A percentile compares a stretch with the other conserved stretches of the same genome.
Conservation (phyloP, 2,329 filamentous ascomycete species). For the Colletotrichum shisoi region DNA sequence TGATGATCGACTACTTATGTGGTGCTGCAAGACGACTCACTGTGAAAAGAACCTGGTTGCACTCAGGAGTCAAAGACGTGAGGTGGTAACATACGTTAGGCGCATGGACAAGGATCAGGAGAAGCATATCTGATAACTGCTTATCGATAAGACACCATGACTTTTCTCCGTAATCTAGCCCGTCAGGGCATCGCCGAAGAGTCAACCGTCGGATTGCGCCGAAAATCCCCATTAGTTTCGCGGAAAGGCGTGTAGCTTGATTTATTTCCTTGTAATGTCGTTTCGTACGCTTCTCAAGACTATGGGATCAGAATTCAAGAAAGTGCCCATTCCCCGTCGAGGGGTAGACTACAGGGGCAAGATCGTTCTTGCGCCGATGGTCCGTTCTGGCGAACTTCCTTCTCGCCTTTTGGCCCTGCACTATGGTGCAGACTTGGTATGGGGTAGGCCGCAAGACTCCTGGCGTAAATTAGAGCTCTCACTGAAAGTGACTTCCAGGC, state of each 20-base stretch:
- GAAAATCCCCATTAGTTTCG: constrained; percentile 17
- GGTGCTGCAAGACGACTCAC: constrained; percentile 43
- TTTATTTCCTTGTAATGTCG: constrained; percentile 26
- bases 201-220: constrained; percentile 19
- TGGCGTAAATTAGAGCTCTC: no score
- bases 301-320: constrained; percentile 68
- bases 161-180: constrained; percentile 34
- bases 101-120: neutral
- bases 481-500: constrained; percentile 56
- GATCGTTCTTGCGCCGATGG: constrained; percentile 96
- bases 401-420: constrained; percentile 87
- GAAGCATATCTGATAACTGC: neutral
- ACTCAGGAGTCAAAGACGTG: constrained; percentile 51
- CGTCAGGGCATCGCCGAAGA: constrained; percentile 35
- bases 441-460: constrained; percentile 67
- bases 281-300: constrained; percentile 51
- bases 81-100: neutral
- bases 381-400: constrained; percentile 93
- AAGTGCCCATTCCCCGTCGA: constrained; percentile 82
- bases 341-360: constrained; percentile 95
- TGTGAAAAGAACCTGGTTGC: constrained; percentile 44
- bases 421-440: constrained; percentile 96
- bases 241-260: constrained; percentile 9
- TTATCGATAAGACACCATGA: constrained; percentile 36
- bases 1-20: constrained; percentile 44